Conservation (phyloP, 164 flowering plant species). For the Vitis riparia region DNA sequence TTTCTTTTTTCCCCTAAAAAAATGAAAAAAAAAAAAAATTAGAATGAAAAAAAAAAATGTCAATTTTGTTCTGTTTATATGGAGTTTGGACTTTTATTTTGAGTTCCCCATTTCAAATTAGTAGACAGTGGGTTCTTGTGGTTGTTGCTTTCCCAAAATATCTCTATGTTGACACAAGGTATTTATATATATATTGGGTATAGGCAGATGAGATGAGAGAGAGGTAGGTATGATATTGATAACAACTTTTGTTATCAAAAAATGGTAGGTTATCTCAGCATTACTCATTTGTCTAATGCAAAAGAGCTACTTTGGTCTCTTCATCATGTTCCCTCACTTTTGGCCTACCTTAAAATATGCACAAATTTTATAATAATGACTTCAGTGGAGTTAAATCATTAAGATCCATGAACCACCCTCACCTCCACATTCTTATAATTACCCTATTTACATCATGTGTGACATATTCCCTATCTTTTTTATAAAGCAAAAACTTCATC, state of each 20-base stretch:
- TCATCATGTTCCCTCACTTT: not conserved
- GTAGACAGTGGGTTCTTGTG: not conserved
- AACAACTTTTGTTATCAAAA: not conserved
- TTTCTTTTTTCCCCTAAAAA: not conserved
- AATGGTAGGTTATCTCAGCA: not conserved
- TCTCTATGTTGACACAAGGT: constrained; percentile 11
- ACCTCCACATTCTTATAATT: too few species aligned
- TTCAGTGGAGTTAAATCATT: too few species aligned
- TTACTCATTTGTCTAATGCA: not conserved
- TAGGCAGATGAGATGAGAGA: too few species aligned
- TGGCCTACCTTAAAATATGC: not conserved
- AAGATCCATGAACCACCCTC: too few species aligned
- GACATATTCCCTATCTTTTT: too few species aligned
- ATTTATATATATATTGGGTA: not conserved
- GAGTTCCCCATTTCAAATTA: not conserved
- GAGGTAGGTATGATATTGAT: not conserved
- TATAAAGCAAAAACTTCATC: too few species aligned
- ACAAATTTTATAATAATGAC: not conserved
- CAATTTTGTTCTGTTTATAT: too few species aligned
- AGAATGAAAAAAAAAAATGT: not conserved
- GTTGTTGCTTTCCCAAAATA: constrained; percentile 24
- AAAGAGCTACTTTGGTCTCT: not conserved
- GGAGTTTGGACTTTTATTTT: too few species aligned
- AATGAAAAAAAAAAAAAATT: not conserved
- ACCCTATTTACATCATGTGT: too few species aligned